These are phyloP conservation scores for Fusarium miscanthi DNA, from an alignment of 2,329 filamentous ascomycete genomes.

Conservation along the genomic window DNA sequence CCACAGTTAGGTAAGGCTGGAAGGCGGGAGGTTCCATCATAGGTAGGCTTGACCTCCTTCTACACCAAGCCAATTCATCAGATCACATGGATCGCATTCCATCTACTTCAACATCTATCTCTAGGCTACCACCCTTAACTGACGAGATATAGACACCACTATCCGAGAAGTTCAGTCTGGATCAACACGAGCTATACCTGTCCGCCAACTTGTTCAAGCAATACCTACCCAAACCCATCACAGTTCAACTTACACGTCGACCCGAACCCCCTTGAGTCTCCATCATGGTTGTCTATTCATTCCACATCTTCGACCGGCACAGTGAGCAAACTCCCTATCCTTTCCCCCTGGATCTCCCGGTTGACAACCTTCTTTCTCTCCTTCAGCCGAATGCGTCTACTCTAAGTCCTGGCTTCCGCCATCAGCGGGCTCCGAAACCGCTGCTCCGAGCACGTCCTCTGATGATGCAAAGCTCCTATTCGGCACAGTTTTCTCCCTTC, in stretches of 20 bases:
- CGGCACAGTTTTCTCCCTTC: slow-evolving; percentile 93
- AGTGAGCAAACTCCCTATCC: slow-evolving; percentile 68
- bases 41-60: not conserved
- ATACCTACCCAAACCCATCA: not conserved
- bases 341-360: not conserved
- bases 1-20: slow-evolving; percentile 1
- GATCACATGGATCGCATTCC: slow-evolving; percentile 3
- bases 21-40: not conserved
- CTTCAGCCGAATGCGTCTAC: slow-evolving; percentile 95
- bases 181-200: not conserved
- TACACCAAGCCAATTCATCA: slow-evolving; percentile 4
- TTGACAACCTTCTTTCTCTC: slow-evolving; percentile 29
- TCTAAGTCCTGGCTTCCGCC: slow-evolving; percentile 81
- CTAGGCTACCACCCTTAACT: not conserved
- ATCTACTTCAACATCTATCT: not conserved
- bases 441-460: slow-evolving; percentile 53
- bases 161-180: not conserved
- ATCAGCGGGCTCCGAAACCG: slow-evolving; percentile 48
- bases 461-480: slow-evolving; percentile 98
- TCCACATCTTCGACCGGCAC: slow-evolving; percentile 99
- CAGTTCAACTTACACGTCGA: not conserved
- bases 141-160: not conserved
- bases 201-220: not conserved
- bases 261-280: slow-evolving; percentile 21
- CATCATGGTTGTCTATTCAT: slow-evolving; percentile 92